Base-by-base conservation (phyloP, 108 stramenopile species). In the Hondaea fermentalgiana region DNA sequence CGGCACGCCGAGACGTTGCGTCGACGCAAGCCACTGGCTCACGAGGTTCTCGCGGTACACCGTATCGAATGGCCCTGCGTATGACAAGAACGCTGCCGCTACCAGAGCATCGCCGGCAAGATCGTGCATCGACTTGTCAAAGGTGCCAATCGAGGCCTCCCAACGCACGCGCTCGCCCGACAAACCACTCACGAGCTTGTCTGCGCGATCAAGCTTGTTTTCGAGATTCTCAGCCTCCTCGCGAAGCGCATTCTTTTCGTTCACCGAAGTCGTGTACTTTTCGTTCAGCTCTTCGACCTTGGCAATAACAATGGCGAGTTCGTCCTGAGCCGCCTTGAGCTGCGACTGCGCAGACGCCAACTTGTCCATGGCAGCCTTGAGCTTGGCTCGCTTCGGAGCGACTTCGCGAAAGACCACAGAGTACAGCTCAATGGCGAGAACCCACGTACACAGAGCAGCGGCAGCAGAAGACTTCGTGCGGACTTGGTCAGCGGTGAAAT, bases 61-160 rank as follows among this genome's bases (percentile, higher is more conserved):
- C 0, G 94, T 92, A 59, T 94, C 95, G 87, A 95, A 95, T 8
- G 94, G 93, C 5, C 95, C 95, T 12, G 95, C 93, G 88, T 95
- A 95, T 12, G 93, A 93, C 60, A 94, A 35, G 90, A 95, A 94
- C 6, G 92, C 94, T 5, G 93, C 87, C 6, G 93, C 95, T 8
- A 95, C 72, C 14, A 95, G 89, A 4, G 92, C 90, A 57, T 94
- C 93, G 1, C 95, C 95, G n/a, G 91, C 89, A 21, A 94, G 72
- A 5, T 89, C 71, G 44, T 35, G 57, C 14, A 95, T 93, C 43
- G 57, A 45, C 35, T 64, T 60, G 23, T 93, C 89, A 69, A 87
- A 92, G 21, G 43, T 88, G 0, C 72, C 91, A 42, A 95, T 94
- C 6, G 72, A 87, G 1, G 72, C 91, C 49, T 93, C 91, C 95